These are phyloP conservation scores for Pleodorina starrii DNA, from an alignment of 139 green algal genomes.

Conservation along the genomic window DNA sequence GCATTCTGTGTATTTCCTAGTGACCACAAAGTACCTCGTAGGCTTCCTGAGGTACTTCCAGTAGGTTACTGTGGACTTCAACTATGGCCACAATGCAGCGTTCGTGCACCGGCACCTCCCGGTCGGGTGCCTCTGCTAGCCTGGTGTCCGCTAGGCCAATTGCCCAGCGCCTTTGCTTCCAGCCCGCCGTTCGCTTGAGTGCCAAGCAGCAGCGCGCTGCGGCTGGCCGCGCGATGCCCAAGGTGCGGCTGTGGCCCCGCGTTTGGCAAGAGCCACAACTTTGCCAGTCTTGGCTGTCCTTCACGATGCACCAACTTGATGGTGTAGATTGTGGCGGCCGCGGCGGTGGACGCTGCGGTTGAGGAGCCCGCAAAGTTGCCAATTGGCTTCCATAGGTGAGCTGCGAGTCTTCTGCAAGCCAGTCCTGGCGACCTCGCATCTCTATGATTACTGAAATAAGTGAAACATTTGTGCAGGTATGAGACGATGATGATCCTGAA, in stretches of 20 bases:
- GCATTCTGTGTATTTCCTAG: too few relatives aligned
- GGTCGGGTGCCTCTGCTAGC: neutral
- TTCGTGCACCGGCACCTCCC: neutral
- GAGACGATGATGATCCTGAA: constrained; percentile 94
- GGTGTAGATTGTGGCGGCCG: constrained; percentile 21
- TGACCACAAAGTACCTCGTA: neutral
- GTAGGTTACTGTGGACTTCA: neutral
- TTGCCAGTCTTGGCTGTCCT: too few relatives aligned
- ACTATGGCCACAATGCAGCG: constrained; percentile 38
- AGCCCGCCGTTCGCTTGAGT: neutral
- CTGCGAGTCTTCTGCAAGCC: too few relatives aligned
- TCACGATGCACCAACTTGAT: neutral
- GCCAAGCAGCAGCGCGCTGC: neutral
- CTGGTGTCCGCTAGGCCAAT: constrained; percentile 35
- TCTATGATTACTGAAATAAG: neutral
- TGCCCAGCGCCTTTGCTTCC: constrained; percentile 31
- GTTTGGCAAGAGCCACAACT: neutral
- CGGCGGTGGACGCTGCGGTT: neutral
- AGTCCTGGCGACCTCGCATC: too few relatives aligned
- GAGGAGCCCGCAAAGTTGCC: constrained; percentile 49
- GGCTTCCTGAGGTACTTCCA: neutral
- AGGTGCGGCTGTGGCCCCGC: constrained; percentile 36
- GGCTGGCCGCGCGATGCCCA: constrained; percentile 16
- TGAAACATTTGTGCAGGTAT: constrained; percentile 77
- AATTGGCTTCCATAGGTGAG: constrained; percentile 68